phyloP scores from a whole-genome alignment of 192 early-diverging fungal species.

The Umbelopsis vinacea region DNA sequence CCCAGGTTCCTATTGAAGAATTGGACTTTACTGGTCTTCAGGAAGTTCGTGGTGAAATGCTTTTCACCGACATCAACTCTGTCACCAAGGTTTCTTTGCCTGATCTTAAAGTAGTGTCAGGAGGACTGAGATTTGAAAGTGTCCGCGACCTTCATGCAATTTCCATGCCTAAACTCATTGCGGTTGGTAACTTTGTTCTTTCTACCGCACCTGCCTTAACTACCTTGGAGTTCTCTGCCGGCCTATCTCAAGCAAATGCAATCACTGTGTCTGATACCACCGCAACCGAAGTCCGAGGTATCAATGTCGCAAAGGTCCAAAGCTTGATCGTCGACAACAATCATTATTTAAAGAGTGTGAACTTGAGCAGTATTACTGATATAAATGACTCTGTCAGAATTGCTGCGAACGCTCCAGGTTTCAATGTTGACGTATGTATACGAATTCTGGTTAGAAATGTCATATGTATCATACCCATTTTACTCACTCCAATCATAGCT shows the following conservation, averaged over 20 bases:
- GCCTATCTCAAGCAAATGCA: conserved; percentile 31
- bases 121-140: conserved; percentile 20
- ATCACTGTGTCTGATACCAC: conserved; percentile 36
- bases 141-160: conserved; percentile 22
- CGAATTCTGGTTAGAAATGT: neutral
- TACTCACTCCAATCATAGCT: conserved; percentile 10
- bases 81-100: conserved; percentile 26
- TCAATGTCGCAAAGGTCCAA: conserved; percentile 7
- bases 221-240: conserved; percentile 31
- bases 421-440: conserved; percentile 31
- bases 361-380: conserved; percentile 7
- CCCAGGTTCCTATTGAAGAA: neutral
- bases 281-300: conserved; percentile 27
- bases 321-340: conserved; percentile 34
- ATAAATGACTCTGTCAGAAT: conserved; percentile 20
- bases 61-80: conserved; percentile 14
- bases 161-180: conserved; percentile 27
- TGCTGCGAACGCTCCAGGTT: conserved; percentile 25
- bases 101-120: conserved; percentile 25
- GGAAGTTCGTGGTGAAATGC: conserved; percentile 24
- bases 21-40: conserved; percentile 23
- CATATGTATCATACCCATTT: neutral
- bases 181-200: conserved; percentile 24
- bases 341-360: conserved; percentile 33
- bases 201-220: conserved; percentile 25